Conservation (phyloP, 176 grass and related monocot genomes). For the Zea luxurians region DNA sequence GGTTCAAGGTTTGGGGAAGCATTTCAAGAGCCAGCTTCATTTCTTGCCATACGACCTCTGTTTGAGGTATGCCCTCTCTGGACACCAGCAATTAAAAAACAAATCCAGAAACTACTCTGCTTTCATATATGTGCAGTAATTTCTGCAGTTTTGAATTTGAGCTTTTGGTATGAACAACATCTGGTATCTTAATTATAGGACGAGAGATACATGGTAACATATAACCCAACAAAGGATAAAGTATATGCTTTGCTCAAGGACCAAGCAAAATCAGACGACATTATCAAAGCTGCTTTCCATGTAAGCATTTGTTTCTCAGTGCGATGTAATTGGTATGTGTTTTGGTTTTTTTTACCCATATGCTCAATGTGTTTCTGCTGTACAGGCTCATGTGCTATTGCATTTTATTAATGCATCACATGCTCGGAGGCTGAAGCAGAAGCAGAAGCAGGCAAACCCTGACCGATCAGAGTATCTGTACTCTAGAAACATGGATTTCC, state of each 20-base stretch:
- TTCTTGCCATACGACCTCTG: conserved; percentile 68
- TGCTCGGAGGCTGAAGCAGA: conserved; percentile 35
- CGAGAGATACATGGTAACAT: conserved; percentile 94
- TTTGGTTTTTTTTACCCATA: conserved; percentile 9
- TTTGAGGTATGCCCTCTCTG: conserved; percentile 70
- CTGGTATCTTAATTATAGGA: conserved; percentile 50
- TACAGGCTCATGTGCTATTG: conserved; percentile 87
- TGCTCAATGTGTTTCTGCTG: conserved; percentile 6
- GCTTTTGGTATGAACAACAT: conserved; percentile 27
- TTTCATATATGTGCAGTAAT: too few species aligned
- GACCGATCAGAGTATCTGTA: conserved; percentile 40
- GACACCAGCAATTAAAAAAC: neutral
- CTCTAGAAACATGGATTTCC: conserved; percentile 63
- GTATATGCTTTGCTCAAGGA: conserved; percentile 99
- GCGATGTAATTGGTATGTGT: conserved; percentile 7
- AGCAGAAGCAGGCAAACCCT: conserved; percentile 45
- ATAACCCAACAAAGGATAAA: conserved; percentile 97
- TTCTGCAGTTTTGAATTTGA: too few species aligned
- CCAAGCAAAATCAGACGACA: conserved; percentile 97
- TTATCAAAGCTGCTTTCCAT: conserved; percentile 97
- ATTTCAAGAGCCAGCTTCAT: conserved; percentile 93
- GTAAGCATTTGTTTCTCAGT: conserved; percentile 49
- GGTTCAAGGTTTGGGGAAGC: conserved; percentile 92
- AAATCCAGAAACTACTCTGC: neutral
- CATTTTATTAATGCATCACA: conserved; percentile 86